Percentiles rank a stretch among this genome's conserved stretches.
Conservation (phyloP, 2,329 filamentous ascomycete species). For the Lasiodiplodia citricola region DNA sequence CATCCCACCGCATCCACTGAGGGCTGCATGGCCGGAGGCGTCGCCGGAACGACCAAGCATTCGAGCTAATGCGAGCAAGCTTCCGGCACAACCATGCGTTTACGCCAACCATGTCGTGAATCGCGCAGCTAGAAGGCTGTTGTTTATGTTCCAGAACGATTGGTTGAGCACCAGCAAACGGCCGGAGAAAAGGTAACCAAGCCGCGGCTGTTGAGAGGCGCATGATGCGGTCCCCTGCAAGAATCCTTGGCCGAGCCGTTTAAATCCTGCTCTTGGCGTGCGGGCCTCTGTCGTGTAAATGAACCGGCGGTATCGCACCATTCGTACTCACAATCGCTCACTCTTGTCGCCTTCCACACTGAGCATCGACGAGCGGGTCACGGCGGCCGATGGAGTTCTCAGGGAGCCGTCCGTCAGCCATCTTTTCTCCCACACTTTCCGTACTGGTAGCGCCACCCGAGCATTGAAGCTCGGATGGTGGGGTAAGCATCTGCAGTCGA, state of each 20-base stretch:
- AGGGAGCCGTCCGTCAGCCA: neutral
- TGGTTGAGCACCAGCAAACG: neutral
- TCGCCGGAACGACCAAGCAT: neutral
- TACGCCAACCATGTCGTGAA: neutral
- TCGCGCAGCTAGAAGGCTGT: neutral
- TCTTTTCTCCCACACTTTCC: neutral
- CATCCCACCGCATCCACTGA: neutral
- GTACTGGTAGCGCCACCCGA: neutral
- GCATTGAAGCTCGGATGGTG: neutral
- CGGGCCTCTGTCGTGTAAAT: slow-evolving; percentile 2
- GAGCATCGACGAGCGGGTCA: neutral
- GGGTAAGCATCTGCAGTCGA: neutral
- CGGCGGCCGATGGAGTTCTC: neutral
- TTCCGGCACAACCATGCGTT: neutral
- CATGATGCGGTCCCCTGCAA: slow-evolving; percentile 9
- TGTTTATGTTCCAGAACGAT: slow-evolving; percentile 1
- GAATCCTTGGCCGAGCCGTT: neutral
- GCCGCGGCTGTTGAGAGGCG: neutral
- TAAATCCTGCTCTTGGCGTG: slow-evolving; percentile 8
- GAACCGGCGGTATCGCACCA: slow-evolving; percentile 15
- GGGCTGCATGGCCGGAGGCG: neutral
- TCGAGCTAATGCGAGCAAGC: neutral
- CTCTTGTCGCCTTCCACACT: slow-evolving; percentile 13
- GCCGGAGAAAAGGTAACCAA: neutral
- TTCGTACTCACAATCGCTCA: slow-evolving; percentile 4